Base-by-base conservation (phyloP, 129 eudicot genomes). In the Flaveria ramosissima region DNA sequence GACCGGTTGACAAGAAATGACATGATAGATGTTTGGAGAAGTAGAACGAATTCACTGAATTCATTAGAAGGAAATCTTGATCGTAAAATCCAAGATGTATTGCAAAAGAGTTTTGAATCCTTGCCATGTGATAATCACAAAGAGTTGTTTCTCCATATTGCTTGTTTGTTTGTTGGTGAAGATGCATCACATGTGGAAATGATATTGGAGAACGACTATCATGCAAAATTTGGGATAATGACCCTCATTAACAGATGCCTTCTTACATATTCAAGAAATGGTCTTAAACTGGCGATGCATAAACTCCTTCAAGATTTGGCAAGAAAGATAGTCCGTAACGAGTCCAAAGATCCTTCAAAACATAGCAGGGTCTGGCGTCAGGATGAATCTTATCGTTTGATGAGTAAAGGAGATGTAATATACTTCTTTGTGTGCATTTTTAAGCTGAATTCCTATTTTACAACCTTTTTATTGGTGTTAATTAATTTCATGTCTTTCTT, bases 391-490 rank as follows among this genome's bases (percentile, higher is more conserved):
- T 24, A 26, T 24, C 41, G 17, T 70, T 21, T 70, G 20, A 24
- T 70, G 36, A 81, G 52, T 4, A 64, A 70, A 5, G 67, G 36
- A 60, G 51, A 57, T 21, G 85, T 81, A 75, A 47, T 81, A 26
- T 71, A 13, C 7, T 47, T 51, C 21, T 51, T 36, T 26, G 27
- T 51, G 48, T 50, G 15, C 15, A 26, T 23, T 16, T 15, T 16
- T 50, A 47, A 16, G 20, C 24, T 17, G 9, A 7, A 14, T 39
- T 39, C 4, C 8, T 48, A n/a, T 39, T 66, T 66, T 15, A 66
- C 26, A 66, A 66, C 42, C 73, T 69, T 69, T 69, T 16, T 11
- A 59, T 59, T 59, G 23, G 15, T 16, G 11, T 59, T 10, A 23
- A 45, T 23, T 69, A 10, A 17, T 17, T 69, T 16, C 12, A 41